Evolutionary conservation across 495 filamentous ascomycete species (phyloP), one percentile per base, ranked within the genome.

Genomic region (Neurospora sp.): DNA sequence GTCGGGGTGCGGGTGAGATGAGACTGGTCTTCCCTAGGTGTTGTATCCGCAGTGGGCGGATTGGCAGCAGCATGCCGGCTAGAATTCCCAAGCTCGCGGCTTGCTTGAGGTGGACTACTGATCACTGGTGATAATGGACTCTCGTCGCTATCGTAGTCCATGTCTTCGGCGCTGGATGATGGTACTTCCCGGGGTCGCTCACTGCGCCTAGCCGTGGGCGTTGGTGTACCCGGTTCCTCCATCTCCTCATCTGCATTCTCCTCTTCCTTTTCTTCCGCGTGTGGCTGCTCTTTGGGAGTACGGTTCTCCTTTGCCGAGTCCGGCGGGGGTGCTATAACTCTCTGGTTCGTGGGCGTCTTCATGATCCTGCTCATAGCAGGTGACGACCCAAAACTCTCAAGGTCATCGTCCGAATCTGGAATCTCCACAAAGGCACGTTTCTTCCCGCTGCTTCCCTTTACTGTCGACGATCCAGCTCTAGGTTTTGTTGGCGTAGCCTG

Each of bases 331-430:
- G 1, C 37, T 0, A 6, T 31, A 12, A 38, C 37, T 10, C 71
- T 72, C 16, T 70, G 39, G n/a, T 69, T 46, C 18, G 71, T 72
- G 3, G 72, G 71, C 14, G 69, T 75, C 40, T 66, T 66, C 54
- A 9, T 18, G 27, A 31, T 35, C 23, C 54, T 62, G 27, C 54
- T 62, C 54, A 66, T 18, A 66, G 27, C 54, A 66, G 54, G 27
- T 66, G 81, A 78, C 6, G 81, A 76, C 10, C 71, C 74, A 39
- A 79, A 23, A 44, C 75, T 77, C 6, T 73, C 76, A 20, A 78
- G 40, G 11, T 86, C 84, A 41, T 83, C 82, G 39, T 85, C 82
- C 5, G 82, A 82, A 71, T 85, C 83, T 6, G 83, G 82, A 2
- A 85, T 81, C 71, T 84, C 82, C 16, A 70, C 39, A 39, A 76